Evolutionary conservation across 805 yeast genomes (phyloP).

Genomic region (Lachancea dasiensis): DNA sequence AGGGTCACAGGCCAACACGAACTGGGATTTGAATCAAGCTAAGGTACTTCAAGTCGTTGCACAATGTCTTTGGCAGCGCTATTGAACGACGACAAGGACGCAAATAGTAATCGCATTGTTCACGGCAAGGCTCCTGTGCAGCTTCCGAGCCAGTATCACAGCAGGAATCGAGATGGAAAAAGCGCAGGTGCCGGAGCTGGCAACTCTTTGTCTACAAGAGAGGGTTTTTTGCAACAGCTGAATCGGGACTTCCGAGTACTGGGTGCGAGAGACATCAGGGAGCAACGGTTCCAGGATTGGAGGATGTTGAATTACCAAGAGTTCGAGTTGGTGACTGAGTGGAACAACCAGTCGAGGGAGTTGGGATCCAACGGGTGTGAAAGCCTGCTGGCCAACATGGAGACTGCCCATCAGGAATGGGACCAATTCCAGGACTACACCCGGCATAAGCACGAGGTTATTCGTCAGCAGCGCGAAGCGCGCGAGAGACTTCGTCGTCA

Average conservation of each 20-base stretch:
- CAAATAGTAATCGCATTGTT: background rate
- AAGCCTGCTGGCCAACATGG: conserved; percentile 20
- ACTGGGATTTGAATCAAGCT: background rate
- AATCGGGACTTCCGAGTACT: conserved; percentile 20
- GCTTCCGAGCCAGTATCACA: too few relatives aligned
- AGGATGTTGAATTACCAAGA: conserved; percentile 32
- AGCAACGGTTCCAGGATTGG: conserved; percentile 31
- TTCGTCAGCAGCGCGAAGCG: conserved; percentile 13
- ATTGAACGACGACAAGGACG: conserved; percentile 20
- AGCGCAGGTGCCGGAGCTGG: too few relatives aligned
- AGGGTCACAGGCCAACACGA: conserved; percentile 1
- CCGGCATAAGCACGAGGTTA: conserved; percentile 9
- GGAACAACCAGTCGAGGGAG: conserved; percentile 29
- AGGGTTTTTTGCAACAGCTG: conserved; percentile 14
- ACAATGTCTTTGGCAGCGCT: conserved; percentile 29
- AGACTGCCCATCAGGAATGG: conserved; percentile 22
- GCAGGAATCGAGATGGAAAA: too few relatives aligned
- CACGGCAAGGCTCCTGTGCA: too few relatives aligned
- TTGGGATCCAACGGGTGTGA: conserved; percentile 19
- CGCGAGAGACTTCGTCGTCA: conserved; percentile 9
- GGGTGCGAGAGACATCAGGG: conserved; percentile 21
- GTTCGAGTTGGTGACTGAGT: conserved; percentile 33
- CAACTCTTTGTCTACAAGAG: conserved; percentile 6
- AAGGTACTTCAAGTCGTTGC: background rate
- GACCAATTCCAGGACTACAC: conserved; percentile 18